Conservation (phyloP, 805 yeast species). For the Cyberlindnera petersonii region DNA sequence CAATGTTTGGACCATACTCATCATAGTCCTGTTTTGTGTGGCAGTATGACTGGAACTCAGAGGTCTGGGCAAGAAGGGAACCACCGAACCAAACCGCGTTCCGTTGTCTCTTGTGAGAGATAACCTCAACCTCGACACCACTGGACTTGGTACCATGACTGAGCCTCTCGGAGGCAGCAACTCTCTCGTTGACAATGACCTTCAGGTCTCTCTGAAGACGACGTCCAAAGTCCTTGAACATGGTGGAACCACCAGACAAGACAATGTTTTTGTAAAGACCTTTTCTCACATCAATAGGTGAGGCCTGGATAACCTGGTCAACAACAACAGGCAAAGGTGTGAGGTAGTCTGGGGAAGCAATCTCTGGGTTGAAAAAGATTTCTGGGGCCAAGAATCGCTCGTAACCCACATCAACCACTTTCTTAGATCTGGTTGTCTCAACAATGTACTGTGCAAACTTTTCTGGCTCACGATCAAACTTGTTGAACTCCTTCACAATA, state of each 20-base stretch:
- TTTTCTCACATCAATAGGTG: constrained; percentile 97
- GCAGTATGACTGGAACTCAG: constrained; percentile 93
- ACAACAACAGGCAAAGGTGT: constrained; percentile 97
- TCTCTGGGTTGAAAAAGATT: constrained; percentile 96
- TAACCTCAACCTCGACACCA: constrained; percentile 96
- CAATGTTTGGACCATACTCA: constrained; percentile 96
- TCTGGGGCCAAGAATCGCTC: constrained; percentile 99
- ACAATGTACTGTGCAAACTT: constrained; percentile 91
- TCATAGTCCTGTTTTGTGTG: constrained; percentile 97
- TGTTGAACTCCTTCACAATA: constrained; percentile 91
- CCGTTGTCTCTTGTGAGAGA: constrained; percentile 94
- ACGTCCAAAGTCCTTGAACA: constrained; percentile 98
- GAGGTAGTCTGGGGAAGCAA: constrained; percentile 88
- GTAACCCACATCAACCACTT: constrained; percentile 90
- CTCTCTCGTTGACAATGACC: constrained; percentile 82
- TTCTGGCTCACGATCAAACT: constrained; percentile 90
- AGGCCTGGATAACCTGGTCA: constrained; percentile 89
- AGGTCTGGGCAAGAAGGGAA: constrained; percentile 90
- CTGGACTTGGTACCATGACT: constrained; percentile 63
- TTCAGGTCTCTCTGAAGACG: constrained; percentile 94
- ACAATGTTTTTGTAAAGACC: constrained; percentile 94
- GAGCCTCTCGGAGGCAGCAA: constrained; percentile 70
- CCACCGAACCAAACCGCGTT: constrained; percentile 99
- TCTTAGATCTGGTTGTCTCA: constrained; percentile 60
- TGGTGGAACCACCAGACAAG: constrained; percentile 94